Evolutionary conservation across 208 protist species (phyloP), one percentile per base, ranked within the genome.

Genomic region (Acanthamoeba lenticulata): DNA sequence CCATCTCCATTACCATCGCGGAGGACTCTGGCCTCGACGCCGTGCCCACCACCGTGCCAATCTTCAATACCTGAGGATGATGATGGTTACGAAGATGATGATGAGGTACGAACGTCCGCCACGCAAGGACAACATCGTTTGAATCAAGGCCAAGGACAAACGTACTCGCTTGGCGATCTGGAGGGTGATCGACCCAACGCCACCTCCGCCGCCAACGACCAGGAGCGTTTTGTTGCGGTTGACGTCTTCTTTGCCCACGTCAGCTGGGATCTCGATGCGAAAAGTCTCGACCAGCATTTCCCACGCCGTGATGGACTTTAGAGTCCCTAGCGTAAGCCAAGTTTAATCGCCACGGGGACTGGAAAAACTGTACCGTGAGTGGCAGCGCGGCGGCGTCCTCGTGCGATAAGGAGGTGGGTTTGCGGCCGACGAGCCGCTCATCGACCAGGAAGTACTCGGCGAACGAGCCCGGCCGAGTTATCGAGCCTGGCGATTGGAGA

Each of bases 361-460:
- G 13, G 5, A 69, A 29, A 21, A 27, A 29, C 6, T n/a, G 60
- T 40, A 65, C 29, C 11, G 49, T 65, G 47, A 90, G 83, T 7
- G 83, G 83, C 5, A 69, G n/a, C 19, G 49, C 83, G 11, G 83
- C 83, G 4, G 83, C 83, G 5, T 90, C 49, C 29, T 67, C 49
- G 55, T 47, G 38, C 40, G 15, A 40, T 4, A 90, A 42, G 17
- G n/a, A 36, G 42, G 49, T 57, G 32, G 83, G 83, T 42, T 90
- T 90, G 32, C 47, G 29, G 6, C 83, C 83, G 9, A 67, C 83
- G 9, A 90, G 21, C 7, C 83, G 44, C 29, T 90, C 83, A 32
- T 90, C 83, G 34, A 90, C 49, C 83, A 67, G 21, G 29, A 42
- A 9, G 83, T 90, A 90, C 47, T 90, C 45, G 9, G 83, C 83